Conservation (phyloP, 345 rosid species). For the Conringia planisiliqua region DNA sequence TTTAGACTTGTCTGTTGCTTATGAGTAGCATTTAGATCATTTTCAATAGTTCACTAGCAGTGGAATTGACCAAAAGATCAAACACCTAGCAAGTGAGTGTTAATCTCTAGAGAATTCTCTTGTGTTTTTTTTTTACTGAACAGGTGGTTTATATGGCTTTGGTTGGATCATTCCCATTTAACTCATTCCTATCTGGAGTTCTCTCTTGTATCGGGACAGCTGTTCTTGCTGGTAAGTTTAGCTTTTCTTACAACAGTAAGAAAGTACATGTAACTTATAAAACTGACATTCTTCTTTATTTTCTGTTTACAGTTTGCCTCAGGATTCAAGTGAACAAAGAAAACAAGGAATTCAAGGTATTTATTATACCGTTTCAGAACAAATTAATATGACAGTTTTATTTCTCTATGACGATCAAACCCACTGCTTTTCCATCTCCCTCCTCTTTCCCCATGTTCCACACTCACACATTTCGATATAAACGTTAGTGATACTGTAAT, state of each 20-base stretch:
- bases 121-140: constrained; percentile 12
- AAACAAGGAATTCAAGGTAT: constrained; percentile 94
- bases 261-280: neutral
- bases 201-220: constrained; percentile 97
- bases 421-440: neutral
- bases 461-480: neutral
- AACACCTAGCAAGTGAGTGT: neutral
- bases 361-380: neutral
- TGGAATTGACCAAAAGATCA: neutral
- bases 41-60: neutral
- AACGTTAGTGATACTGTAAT: neutral
- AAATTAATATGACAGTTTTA: neutral
- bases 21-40: neutral
- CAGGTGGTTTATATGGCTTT: constrained; percentile 93
- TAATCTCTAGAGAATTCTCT: neutral
- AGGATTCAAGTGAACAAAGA: constrained; percentile 99
- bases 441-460: neutral
- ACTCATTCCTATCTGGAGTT: constrained; percentile 97
- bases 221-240: constrained; percentile 86
- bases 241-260: neutral
- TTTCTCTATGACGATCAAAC: neutral
- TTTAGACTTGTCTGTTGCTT: neutral
- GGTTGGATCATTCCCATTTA: constrained; percentile 98
- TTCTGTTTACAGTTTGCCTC: constrained; percentile 71
- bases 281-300: neutral